These are phyloP conservation scores for Chlamydomonas applanata DNA, from an alignment of 139 green algal genomes.

Conservation along the genomic window DNA sequence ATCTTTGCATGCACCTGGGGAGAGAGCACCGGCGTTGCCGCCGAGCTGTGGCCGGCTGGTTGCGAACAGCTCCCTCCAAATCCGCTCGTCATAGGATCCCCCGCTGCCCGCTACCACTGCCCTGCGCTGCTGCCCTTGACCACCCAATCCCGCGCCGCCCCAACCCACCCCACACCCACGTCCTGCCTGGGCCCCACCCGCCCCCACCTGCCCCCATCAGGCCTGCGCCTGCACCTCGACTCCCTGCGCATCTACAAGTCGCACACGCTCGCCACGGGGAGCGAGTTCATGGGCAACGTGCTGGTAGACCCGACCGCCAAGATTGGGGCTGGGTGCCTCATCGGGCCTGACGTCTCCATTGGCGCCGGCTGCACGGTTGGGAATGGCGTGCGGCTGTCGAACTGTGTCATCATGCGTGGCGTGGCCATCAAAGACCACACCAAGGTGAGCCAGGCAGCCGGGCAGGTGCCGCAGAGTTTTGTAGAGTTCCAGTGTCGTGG, in stretches of 20 bases:
- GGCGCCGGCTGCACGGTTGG: conserved; percentile 85
- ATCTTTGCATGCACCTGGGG: too few relatives aligned
- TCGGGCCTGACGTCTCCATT: conserved; percentile 75
- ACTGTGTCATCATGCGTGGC: conserved; percentile 85
- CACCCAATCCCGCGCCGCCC: too few relatives aligned
- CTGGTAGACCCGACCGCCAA: conserved; percentile 75
- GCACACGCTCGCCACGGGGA: conserved; percentile 54
- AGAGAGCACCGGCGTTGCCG: too few relatives aligned
- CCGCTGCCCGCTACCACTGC: too few relatives aligned
- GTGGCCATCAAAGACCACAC: conserved; percentile 62
- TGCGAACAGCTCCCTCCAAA: too few relatives aligned
- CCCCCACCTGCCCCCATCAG: conserved; percentile 7
- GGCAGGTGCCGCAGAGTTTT: not conserved
- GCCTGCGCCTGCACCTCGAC: conserved; percentile 86
- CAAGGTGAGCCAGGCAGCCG: conserved; percentile 34
- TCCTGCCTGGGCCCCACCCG: too few relatives aligned
- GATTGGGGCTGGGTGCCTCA: conserved; percentile 82
- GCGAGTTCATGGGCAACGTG: conserved; percentile 56
- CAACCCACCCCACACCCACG: too few relatives aligned
- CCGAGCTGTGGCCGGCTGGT: too few relatives aligned
- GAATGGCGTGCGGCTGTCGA: conserved; percentile 86
- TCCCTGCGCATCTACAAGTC: conserved; percentile 60
- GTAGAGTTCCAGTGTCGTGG: too few relatives aligned
- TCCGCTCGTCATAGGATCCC: too few relatives aligned
- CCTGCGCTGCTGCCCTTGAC: too few relatives aligned